phyloP scores from a whole-genome alignment of 495 filamentous ascomycete genomes.

The Aspergillus biplanus region DNA sequence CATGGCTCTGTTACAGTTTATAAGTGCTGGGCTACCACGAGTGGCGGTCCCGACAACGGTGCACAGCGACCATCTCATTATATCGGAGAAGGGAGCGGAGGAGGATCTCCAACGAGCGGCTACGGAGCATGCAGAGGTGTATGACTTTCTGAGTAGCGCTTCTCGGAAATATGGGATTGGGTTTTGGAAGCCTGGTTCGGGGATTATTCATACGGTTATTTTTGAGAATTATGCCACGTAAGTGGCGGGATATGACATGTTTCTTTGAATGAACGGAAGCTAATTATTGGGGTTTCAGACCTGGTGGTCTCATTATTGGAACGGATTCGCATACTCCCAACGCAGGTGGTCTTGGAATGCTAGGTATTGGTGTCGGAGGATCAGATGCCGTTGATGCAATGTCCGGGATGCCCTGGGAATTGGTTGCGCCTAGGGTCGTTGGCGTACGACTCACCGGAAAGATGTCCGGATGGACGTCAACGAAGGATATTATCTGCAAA shows the following conservation, averaged over 20 bases:
- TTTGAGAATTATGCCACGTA: constrained; percentile 87
- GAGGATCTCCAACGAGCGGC: constrained; percentile 81
- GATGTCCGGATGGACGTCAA: constrained; percentile 80
- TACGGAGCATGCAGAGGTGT: constrained; percentile 89
- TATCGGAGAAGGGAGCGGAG: constrained; percentile 80
- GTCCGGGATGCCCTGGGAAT: constrained; percentile 88
- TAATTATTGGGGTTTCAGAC: constrained; percentile 35
- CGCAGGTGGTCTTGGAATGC: constrained; percentile 87
- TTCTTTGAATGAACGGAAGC: neutral
- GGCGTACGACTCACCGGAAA: constrained; percentile 83
- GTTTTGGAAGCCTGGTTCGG: constrained; percentile 91
- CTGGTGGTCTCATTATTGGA: constrained; percentile 86
- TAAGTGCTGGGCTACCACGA: constrained; percentile 83
- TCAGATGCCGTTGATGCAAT: constrained; percentile 94
- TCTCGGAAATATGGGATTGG: constrained; percentile 95
- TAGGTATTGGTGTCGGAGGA: constrained; percentile 87
- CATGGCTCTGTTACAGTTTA: constrained; percentile 96
- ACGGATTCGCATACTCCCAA: constrained; percentile 95
- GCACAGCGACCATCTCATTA: constrained; percentile 93
- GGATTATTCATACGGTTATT: constrained; percentile 93
- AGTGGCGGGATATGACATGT: neutral
- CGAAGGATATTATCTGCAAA: constrained; percentile 92
- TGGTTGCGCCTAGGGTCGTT: constrained; percentile 89
- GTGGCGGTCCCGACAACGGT: constrained; percentile 83
- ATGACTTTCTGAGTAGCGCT: constrained; percentile 85